phyloP scores from a whole-genome alignment of 2,329 filamentous ascomycete species.

The Penicillium concentricum region DNA sequence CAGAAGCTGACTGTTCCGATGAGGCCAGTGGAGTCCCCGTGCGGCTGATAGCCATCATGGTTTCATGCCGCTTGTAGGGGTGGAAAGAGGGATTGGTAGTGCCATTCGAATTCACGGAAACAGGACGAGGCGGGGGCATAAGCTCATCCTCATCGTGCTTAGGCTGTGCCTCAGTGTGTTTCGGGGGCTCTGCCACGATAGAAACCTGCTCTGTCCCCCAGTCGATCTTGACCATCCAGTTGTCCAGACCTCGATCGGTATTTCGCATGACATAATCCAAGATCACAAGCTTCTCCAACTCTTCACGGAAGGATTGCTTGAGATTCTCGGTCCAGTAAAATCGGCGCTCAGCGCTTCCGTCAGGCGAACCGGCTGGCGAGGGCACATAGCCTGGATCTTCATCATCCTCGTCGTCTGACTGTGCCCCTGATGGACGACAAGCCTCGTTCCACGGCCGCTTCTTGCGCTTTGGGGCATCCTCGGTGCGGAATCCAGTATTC shows the following conservation, averaged over 20 bases:
- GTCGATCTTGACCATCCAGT: constrained; percentile 99
- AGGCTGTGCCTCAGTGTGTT: constrained; percentile 52
- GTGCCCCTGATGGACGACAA: constrained; percentile 67
- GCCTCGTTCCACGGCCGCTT: constrained; percentile 76
- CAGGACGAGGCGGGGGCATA: constrained; percentile 60
- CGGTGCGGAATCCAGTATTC: constrained; percentile 64
- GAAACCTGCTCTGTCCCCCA: constrained; percentile 78
- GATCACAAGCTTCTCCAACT: constrained; percentile 95
- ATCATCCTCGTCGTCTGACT: constrained; percentile 63
- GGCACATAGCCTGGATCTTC: constrained; percentile 44
- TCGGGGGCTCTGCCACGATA: constrained; percentile 81
- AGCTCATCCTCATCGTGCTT: constrained; percentile 47
- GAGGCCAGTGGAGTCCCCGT: constrained; percentile 53
- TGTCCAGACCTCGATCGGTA: constrained; percentile 92
- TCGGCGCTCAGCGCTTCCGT: constrained; percentile 47
- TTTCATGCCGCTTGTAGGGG: constrained; percentile 75
- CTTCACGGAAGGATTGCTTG: constrained; percentile 89
- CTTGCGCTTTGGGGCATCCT: constrained; percentile 65
- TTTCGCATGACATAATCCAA: constrained; percentile 99
- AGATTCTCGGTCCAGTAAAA: constrained; percentile 86
- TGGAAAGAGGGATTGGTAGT: constrained; percentile 43
- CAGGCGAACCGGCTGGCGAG: constrained; percentile 42
- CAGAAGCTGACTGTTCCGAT: constrained; percentile 54
- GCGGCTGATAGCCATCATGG: constrained; percentile 72
- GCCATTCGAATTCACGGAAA: constrained; percentile 52